Base-by-base conservation (phyloP, 2,329 filamentous ascomycete species). In the Fusarium pseudonygamai region DNA sequence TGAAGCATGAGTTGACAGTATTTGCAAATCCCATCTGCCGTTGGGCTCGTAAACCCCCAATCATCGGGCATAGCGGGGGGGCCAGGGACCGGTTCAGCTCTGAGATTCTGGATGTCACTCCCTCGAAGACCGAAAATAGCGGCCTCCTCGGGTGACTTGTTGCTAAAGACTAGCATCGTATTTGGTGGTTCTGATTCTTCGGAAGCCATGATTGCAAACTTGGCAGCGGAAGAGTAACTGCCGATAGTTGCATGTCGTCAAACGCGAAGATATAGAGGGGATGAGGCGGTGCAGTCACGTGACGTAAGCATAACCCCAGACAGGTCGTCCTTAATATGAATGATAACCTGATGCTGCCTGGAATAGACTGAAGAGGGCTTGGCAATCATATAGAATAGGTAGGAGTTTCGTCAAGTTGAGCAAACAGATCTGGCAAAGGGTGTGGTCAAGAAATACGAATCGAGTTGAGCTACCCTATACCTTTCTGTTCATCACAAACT, bases 1-100 rank as follows among this genome's bases (percentile, higher is more conserved):
- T 60, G 40, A 15, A 67, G 24, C 16, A 67, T 46, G 1, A 67
- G 53, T 12, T 67, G 62, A 1, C 64, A 67, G 15, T 60, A 60
- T 50, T 67, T 67, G 36, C 64, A 67, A 7, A 67, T 24, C 2
- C 62, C 64, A 3, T 53, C 64, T 9, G 40, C 13, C 8, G 46
- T 67, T 4, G 53, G 15, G 6, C 24, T 42, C 7, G 24, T 67
- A 6, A 67, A 67, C 3, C 62, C 62, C 53, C 64, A 60, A 1
- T 47, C 52, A 10, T 67, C 62, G 4, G 64, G 64, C 12, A 1
- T 24, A 2, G 11, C 30, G 0, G 64, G 12, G 1, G 37, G 28
- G 0, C 32, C 18, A 3, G n/a, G 9, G 1, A 46, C 34, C 0
- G 64, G 62, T 0, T 24, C 24, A 2, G 64, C 46, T 6, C 64